Evolutionary conservation across 2,329 filamentous ascomycete species (phyloP), one percentile per base, ranked within the genome.

Genomic region (Drechmeria coniospora): DNA sequence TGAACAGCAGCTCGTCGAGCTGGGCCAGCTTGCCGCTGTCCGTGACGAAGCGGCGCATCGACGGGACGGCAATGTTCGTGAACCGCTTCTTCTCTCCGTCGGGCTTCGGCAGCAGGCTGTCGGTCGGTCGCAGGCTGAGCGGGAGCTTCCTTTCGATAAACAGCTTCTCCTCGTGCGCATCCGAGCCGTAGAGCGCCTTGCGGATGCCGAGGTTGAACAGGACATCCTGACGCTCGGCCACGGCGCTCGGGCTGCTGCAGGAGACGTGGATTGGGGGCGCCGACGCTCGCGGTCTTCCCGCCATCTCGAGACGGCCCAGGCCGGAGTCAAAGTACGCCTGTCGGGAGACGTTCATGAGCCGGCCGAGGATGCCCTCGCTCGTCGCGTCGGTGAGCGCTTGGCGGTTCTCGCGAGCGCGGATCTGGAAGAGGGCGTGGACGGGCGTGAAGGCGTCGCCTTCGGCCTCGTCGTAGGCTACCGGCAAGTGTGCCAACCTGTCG

Each of bases 21-120:
- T 84, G 83, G 25, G 84, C 86, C 34, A 98, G 70, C 59, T 98
- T 98, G 47, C 90, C 90, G 29, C 84, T 93, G 54, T 95, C 90
- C 2, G 87, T 95, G 33, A 98, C 90, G 47, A 98, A 98, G 41
- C 86, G 83, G 27, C 75, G 79, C 90, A 98, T 98, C 8, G 86
- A 94, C 1, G 90, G 90, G 19, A 94, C 86, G 27, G 77, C 69
- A 36, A 98, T 92, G 49, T 87, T 80, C 27, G 80, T 94, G 55
- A 86, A 95, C 15, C 80, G 73, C 38, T 75, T 71, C 61, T 83
- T 87, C 46, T 79, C 70, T 25, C 80, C 83, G 34, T 80, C 75
- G 1, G 90, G 86, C 20, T 66, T 58, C 3, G 90, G 86, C 2
- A 95, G 61, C 52, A 86, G 62, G 38, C 70, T 61, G 9, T 56